These are phyloP conservation scores for Pestalotiopsis sp. DNA, from an alignment of 2,329 filamentous ascomycete genomes.

Conservation along the genomic window DNA sequence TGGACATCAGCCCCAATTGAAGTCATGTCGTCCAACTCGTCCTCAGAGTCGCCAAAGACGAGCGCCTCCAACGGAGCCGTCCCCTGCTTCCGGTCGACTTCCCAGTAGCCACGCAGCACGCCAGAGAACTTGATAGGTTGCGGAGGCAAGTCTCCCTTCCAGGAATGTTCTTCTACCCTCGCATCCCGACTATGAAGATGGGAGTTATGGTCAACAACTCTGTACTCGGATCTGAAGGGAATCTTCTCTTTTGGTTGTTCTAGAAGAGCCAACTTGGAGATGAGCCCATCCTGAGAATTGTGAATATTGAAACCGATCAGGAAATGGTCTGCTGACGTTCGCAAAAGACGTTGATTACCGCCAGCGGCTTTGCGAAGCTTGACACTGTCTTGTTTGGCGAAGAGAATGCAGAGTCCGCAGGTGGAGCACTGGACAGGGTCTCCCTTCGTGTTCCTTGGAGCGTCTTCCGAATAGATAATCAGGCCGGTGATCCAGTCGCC, in stretches of 20 bases:
- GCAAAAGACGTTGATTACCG: neutral
- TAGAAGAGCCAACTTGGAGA: neutral
- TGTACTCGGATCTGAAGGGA: neutral
- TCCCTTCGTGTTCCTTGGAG: neutral
- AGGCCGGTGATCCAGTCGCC: neutral
- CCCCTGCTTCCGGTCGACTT: neutral
- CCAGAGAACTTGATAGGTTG: neutral
- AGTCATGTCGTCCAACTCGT: neutral
- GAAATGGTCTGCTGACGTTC: neutral
- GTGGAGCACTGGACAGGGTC: neutral
- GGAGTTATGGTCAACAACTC: neutral
- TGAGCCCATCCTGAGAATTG: neutral
- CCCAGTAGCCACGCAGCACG: neutral
- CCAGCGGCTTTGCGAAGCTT: neutral
- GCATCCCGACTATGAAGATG: neutral
- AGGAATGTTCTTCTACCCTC: neutral
- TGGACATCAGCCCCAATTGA: neutral
- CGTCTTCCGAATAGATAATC: neutral
- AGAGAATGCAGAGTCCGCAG: neutral
- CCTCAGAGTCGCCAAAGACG: neutral
- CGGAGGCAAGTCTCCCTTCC: neutral
- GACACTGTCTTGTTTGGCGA: neutral
- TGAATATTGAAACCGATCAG: neutral
- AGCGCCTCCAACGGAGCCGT: neutral
- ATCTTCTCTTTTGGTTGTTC: neutral